Evolutionary conservation across 768 basidiomycete genomes (phyloP).

Genomic region (Kondoa subrosea): DNA sequence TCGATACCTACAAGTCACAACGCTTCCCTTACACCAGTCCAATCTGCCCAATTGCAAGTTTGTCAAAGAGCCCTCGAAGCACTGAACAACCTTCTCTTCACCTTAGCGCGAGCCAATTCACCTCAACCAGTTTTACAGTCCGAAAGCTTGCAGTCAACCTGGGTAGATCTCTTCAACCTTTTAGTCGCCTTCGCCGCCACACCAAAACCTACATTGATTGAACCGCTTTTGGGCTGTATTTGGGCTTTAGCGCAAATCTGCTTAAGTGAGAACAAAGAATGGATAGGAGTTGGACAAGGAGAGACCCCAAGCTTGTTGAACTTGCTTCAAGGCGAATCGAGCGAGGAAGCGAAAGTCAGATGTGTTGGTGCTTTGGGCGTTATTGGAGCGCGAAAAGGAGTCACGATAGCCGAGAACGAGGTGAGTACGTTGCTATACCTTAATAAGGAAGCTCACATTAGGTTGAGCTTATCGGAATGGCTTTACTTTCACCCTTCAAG

Average conservation of each 20-base stretch:
- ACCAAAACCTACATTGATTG: conserved; percentile 1
- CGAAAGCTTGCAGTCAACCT: conserved; percentile 6
- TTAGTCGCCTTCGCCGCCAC: conserved; percentile 5
- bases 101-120: conserved; percentile 26
- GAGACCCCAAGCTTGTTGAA: conserved; percentile 28
- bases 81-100: conserved; percentile 37
- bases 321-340: conserved; percentile 19
- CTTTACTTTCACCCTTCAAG: conserved; percentile 28
- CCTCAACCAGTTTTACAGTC: conserved; percentile 15
- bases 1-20: conserved; percentile 2
- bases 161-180: conserved; percentile 12
- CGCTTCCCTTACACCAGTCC: not conserved
- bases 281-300: conserved; percentile 18
- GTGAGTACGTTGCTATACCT: conserved; percentile 22
- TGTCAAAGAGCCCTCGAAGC: conserved; percentile 36
- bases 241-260: conserved; percentile 11
- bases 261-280: conserved; percentile 15
- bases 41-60: conserved; percentile 20
- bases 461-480: conserved; percentile 29
- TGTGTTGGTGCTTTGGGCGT: conserved; percentile 31
- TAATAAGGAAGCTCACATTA: not conserved
- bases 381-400: conserved; percentile 29
- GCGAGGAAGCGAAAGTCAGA: conserved; percentile 25
- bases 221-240: conserved; percentile 6
- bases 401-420: conserved; percentile 32